These are phyloP conservation scores for Heteromeles arbutifolia DNA, from an alignment of 306 rosid genomes.

Conservation along the genomic window DNA sequence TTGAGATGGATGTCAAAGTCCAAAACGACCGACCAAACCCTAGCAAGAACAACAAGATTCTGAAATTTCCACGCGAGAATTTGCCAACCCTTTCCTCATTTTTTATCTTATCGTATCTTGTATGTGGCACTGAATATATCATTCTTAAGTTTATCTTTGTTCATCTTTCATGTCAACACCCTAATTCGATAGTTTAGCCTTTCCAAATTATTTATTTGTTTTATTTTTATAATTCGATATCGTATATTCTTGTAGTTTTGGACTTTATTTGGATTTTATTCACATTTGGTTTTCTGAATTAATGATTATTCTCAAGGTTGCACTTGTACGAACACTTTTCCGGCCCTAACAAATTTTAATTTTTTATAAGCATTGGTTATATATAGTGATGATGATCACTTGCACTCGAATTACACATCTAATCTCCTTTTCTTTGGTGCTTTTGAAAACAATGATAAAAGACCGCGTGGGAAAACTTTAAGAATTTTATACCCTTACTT, in stretches of 20 bases:
- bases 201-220: not conserved
- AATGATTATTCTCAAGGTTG: slow-evolving; percentile 11
- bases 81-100: not conserved
- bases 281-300: not conserved
- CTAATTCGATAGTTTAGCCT: not conserved
- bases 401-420: not conserved
- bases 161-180: not conserved
- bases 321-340: not conserved
- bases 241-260: not conserved
- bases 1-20: not conserved
- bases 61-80: not conserved
- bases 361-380: not conserved
- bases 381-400: not conserved
- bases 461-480: not conserved
- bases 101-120: slow-evolving; percentile 11
- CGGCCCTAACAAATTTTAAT: not conserved
- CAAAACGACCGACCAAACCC: not conserved
- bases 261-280: not conserved
- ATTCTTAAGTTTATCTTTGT: slow-evolving; percentile 10
- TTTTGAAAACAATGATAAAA: not conserved
- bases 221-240: not conserved
- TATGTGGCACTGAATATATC: not conserved
- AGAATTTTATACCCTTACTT: not conserved
- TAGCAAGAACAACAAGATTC: not conserved
- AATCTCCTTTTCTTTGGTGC: not conserved